Evolutionary conservation across 2,329 filamentous ascomycete species (phyloP), one percentile per base, ranked within the genome.

Genomic region (Verticillium longisporum): DNA sequence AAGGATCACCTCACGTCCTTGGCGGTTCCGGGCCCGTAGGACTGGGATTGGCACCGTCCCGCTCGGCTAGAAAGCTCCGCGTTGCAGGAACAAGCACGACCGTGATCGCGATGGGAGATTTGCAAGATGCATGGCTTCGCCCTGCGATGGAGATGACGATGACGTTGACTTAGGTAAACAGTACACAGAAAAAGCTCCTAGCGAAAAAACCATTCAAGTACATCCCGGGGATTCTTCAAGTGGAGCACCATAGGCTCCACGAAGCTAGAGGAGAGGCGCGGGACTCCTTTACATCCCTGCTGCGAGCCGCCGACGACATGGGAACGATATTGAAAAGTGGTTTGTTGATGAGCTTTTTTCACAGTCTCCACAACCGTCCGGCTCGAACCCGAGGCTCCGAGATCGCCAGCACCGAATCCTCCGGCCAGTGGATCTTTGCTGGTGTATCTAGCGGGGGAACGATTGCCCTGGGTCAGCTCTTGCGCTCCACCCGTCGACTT

Each of bases 351-450:
- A 31, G 26, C 26, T 31, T 10, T 53, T n/a, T 31, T 53, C 9
- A 26, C 45, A 21, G n/a, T 53, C 21, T 18, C 45, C n/a, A 53
- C 45, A 18, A n/a, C 45, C 45, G 45, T 4, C 45, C 45, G 45
- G 45, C 34, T 11, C 56, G 34, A 38, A n/a, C 34, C 37, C 56
- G 56, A 58, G 56, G 37, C 11, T 58, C 56, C 56, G 56, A 50
- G 56, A 58, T 58, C 37, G 45, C 56, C 56, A 58, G 26, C 56
- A 32, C 32, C 55, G 55, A 37, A 37, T 53, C 45, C 45, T 53
- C 45, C 33, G 34, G 56, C 26, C 56, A 15, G 38, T 58, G 56
- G 56, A 58, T 32, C 45, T 53, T 18, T 36, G n/a, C 45, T 53
- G 45, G 45, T 18, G 45, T 11, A 18, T 26, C 45, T 53, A 53